Conservation (phyloP, 441 rosid species). For the Aleurites moluccanus region DNA sequence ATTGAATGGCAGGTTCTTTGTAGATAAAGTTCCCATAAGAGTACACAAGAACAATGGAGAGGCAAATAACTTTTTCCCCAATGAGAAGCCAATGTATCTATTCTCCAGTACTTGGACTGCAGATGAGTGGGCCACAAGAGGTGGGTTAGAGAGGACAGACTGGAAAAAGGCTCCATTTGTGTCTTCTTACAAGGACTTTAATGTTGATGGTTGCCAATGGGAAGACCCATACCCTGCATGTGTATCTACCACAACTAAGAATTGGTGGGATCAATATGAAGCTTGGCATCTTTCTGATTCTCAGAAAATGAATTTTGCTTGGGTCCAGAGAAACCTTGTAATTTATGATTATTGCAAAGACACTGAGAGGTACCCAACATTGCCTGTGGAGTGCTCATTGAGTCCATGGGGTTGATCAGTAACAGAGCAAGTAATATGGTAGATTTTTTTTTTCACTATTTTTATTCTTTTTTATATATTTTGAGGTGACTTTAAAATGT, state of each 20-base stretch:
- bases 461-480: neutral
- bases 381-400: slow-evolving; percentile 78
- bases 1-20: slow-evolving; percentile 55
- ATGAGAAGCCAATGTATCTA: slow-evolving; percentile 90
- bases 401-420: slow-evolving; percentile 67
- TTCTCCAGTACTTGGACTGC: slow-evolving; percentile 98
- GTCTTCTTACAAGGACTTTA: slow-evolving; percentile 78
- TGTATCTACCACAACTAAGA: slow-evolving; percentile 76
- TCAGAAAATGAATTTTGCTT: slow-evolving; percentile 78
- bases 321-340: slow-evolving; percentile 90
- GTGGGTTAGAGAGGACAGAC: slow-evolving; percentile 89
- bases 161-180: slow-evolving; percentile 89
- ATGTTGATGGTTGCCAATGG: slow-evolving; percentile 85
- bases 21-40: slow-evolving; percentile 71
- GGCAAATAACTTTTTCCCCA: slow-evolving; percentile 74
- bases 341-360: slow-evolving; percentile 86
- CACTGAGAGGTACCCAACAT: slow-evolving; percentile 46
- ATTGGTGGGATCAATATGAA: slow-evolving; percentile 89
- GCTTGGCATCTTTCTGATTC: slow-evolving; percentile 82
- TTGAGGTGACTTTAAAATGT: neutral
- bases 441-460: neutral
- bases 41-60: slow-evolving; percentile 79
- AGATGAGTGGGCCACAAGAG: slow-evolving; percentile 93
- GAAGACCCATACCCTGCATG: slow-evolving; percentile 85
- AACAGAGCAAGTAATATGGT: slow-evolving; percentile 14